Evolutionary conservation across 148 eudicot genomes (phyloP).

Genomic region (Vaccinium corymbosum): DNA sequence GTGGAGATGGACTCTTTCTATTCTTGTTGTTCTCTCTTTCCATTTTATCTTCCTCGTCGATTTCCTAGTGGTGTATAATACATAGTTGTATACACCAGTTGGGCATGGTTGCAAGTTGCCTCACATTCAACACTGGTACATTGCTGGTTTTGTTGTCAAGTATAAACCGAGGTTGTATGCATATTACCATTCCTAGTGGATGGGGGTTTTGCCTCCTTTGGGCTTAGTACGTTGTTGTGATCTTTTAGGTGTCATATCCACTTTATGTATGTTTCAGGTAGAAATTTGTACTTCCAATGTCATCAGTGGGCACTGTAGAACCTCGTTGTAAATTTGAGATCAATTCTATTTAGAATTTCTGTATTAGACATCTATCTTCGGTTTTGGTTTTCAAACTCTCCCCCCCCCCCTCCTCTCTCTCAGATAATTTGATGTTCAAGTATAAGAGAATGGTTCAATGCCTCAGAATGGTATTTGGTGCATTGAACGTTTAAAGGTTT

Average conservation of each 20-base stretch:
- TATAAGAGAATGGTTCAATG: background rate
- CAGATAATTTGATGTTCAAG: background rate
- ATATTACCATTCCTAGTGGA: background rate
- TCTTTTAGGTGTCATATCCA: background rate
- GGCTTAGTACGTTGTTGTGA: background rate
- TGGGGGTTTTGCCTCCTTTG: background rate
- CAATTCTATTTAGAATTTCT: background rate
- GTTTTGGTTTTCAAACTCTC: slow-evolving; percentile 34
- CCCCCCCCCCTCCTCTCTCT: background rate
- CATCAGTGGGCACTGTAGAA: background rate
- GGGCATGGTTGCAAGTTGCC: background rate
- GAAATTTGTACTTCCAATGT: background rate
- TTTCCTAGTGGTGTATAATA: background rate
- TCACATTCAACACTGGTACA: background rate
- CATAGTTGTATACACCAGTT: background rate
- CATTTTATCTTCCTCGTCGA: background rate
- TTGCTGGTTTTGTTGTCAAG: background rate
- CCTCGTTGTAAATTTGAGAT: background rate
- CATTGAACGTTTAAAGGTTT: background rate
- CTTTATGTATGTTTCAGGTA: background rate
- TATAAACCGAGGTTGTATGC: background rate
- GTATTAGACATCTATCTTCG: background rate
- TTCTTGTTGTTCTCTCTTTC: background rate
- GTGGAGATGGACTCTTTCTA: background rate
- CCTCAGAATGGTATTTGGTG: background rate